Conservation (phyloP, 2,329 filamentous ascomycete genomes). For the Periconia sp. region DNA sequence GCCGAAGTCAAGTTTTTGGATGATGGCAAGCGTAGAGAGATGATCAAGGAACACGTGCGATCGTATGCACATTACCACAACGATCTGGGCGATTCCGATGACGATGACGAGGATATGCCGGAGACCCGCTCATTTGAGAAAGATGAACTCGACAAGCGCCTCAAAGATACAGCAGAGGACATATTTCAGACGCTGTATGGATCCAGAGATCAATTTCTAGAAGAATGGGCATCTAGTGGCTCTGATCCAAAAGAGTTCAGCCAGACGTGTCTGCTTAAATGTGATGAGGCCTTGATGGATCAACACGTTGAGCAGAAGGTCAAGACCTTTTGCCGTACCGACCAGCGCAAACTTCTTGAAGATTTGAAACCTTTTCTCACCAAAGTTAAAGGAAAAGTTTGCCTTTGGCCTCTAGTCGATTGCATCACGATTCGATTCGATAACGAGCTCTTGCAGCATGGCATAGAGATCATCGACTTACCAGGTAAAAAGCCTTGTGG, state of each 20-base stretch:
- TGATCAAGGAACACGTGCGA: slow-evolving; percentile 21
- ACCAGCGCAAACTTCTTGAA: slow-evolving; percentile 14
- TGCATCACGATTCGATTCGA: slow-evolving; percentile 18
- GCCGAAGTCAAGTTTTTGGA: slow-evolving; percentile 24
- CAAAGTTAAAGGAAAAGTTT: slow-evolving; percentile 15
- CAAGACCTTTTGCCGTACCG: slow-evolving; percentile 2
- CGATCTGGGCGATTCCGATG: slow-evolving; percentile 20
- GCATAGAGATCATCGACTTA: slow-evolving; percentile 25
- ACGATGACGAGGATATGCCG: slow-evolving; percentile 13
- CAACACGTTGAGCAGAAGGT: slow-evolving; percentile 2
- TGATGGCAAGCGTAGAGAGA: slow-evolving; percentile 11
- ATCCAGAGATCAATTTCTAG: slow-evolving; percentile 13
- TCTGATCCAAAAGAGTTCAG: slow-evolving; percentile 19
- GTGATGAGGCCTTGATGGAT: slow-evolving; percentile 14
- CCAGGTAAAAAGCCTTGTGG: slow-evolving; percentile 21
- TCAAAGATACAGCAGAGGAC: slow-evolving; percentile 27
- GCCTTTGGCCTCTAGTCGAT: slow-evolving; percentile 31
- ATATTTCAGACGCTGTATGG: slow-evolving; percentile 27
- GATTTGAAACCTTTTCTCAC: slow-evolving; percentile 22
- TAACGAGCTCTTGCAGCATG: slow-evolving; percentile 16
- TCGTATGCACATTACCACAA: slow-evolving; percentile 20
- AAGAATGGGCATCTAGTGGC: slow-evolving; percentile 12
- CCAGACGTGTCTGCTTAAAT: slow-evolving; percentile 19
- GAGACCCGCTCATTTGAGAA: slow-evolving; percentile 1
- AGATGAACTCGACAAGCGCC: slow-evolving; percentile 20